Evolutionary conservation across 345 rosid genomes (phyloP).

Genomic region (Eucalyptus cloeziana): DNA sequence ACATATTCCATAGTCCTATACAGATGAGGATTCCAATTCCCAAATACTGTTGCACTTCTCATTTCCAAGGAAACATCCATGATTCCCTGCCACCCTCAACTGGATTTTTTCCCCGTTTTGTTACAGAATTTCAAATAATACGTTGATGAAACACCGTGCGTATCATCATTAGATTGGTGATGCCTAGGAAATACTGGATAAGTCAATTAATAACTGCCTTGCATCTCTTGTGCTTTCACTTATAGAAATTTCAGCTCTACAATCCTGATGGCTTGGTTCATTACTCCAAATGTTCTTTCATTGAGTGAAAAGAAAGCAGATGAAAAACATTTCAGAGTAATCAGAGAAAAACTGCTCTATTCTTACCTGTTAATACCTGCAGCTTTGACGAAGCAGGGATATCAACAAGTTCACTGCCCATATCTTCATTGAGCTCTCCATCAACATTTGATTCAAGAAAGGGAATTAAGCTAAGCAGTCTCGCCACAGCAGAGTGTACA

Average conservation of each 20-base stretch:
- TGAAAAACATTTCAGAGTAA: not conserved
- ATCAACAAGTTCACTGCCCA: slow-evolving; percentile 34
- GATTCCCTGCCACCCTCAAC: not conserved
- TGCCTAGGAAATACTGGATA: not conserved
- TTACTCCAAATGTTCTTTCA: not conserved
- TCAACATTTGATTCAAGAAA: slow-evolving; percentile 35
- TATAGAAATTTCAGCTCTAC: not conserved
- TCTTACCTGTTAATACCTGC: slow-evolving; percentile 57
- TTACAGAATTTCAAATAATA: not conserved
- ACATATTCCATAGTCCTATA: not conserved
- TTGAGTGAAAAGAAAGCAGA: not conserved
- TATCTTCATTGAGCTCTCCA: slow-evolving; percentile 17
- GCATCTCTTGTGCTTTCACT: not conserved
- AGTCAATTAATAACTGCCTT: not conserved
- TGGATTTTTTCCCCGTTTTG: not conserved
- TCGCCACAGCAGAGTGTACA: slow-evolving; percentile 42
- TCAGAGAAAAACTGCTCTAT: not conserved
- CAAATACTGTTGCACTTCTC: not conserved
- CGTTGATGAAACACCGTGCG: not conserved
- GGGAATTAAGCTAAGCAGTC: slow-evolving; percentile 48
- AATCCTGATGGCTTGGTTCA: not conserved
- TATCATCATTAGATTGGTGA: not conserved
- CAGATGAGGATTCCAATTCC: not conserved
- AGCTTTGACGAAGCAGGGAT: slow-evolving; percentile 35
- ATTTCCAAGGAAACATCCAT: not conserved